phyloP scores from a whole-genome alignment of 2,329 filamentous ascomycete species.

The Xylaria digitata region DNA sequence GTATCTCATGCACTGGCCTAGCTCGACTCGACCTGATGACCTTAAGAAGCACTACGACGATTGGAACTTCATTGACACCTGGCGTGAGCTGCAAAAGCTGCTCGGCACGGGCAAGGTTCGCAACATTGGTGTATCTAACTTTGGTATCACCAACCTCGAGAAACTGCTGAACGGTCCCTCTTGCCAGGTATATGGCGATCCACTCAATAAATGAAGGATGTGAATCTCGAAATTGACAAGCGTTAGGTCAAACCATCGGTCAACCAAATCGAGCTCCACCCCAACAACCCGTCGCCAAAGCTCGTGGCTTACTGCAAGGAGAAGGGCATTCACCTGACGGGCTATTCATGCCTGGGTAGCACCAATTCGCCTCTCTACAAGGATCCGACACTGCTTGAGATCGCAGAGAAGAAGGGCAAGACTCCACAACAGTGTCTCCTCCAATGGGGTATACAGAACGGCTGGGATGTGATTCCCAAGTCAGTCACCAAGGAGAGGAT shows the following conservation, averaged over 20 bases:
- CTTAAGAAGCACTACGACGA: slow-evolving; percentile 76
- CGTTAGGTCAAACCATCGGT: slow-evolving; percentile 70
- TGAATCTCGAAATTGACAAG: background rate
- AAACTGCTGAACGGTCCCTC: slow-evolving; percentile 75
- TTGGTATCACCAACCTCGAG: slow-evolving; percentile 83
- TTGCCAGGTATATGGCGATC: slow-evolving; percentile 63
- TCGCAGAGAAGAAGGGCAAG: slow-evolving; percentile 75
- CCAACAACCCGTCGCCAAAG: slow-evolving; percentile 83
- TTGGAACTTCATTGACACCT: slow-evolving; percentile 88
- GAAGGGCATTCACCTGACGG: slow-evolving; percentile 80
- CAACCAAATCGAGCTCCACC: slow-evolving; percentile 86
- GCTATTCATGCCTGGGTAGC: slow-evolving; percentile 79
- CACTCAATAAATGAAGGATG: background rate
- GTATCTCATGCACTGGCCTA: slow-evolving; percentile 80
- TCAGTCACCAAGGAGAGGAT: slow-evolving; percentile 79
- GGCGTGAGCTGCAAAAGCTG: slow-evolving; percentile 77
- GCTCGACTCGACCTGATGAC: slow-evolving; percentile 70
- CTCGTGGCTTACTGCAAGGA: slow-evolving; percentile 77
- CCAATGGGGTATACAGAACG: slow-evolving; percentile 83
- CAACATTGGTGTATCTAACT: slow-evolving; percentile 90
- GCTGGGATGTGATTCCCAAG: slow-evolving; percentile 88
- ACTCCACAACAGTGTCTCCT: slow-evolving; percentile 81
- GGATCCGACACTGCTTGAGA: slow-evolving; percentile 69
- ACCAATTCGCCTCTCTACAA: slow-evolving; percentile 77
- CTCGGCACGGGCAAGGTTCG: slow-evolving; percentile 75